phyloP scores from a whole-genome alignment of 306 rosid genomes.

The Rubus idaeus region DNA sequence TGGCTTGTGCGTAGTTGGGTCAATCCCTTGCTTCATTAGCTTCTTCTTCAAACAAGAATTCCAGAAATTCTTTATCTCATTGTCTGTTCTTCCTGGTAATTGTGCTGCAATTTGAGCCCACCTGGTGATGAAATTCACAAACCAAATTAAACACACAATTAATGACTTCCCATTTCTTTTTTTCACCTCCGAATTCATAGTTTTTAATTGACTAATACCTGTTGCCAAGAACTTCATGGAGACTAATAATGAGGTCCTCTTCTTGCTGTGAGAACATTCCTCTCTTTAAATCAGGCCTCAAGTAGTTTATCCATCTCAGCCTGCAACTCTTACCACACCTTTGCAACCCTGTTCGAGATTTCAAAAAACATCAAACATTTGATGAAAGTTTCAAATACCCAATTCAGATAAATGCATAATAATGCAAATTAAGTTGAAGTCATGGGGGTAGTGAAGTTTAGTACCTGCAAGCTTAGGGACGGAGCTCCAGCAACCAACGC shows the following conservation, averaged over 20 bases:
- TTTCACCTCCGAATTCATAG: neutral
- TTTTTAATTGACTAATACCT: slow-evolving; percentile 39
- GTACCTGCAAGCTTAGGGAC: slow-evolving; percentile 92
- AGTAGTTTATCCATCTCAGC: slow-evolving; percentile 86
- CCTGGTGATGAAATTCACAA: slow-evolving; percentile 37
- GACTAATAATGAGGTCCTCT: slow-evolving; percentile 75
- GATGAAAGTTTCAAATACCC: neutral
- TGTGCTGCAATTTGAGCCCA: slow-evolving; percentile 99
- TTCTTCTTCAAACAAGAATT: slow-evolving; percentile 93
- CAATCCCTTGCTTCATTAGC: slow-evolving; percentile 90
- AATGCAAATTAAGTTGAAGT: neutral
- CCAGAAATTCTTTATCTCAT: slow-evolving; percentile 95
- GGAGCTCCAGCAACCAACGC: slow-evolving; percentile 97
- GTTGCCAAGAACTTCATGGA: slow-evolving; percentile 84
- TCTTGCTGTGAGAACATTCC: slow-evolving; percentile 89
- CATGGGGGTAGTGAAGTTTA: too few species aligned
- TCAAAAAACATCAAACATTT: slow-evolving; percentile 20
- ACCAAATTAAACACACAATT: neutral
- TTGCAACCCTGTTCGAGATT: slow-evolving; percentile 54
- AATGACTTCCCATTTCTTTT: slow-evolving; percentile 13
- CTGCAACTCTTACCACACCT: slow-evolving; percentile 97
- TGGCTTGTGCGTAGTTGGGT: slow-evolving; percentile 87
- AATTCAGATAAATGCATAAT: neutral
- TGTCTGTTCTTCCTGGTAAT: slow-evolving; percentile 94
- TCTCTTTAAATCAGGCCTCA: slow-evolving; percentile 92